A percentile compares a stretch with the other conserved stretches of the same genome.
phyloP scores from a whole-genome alignment of 768 basidiomycete species.

The Boletus vinaceobasis region DNA sequence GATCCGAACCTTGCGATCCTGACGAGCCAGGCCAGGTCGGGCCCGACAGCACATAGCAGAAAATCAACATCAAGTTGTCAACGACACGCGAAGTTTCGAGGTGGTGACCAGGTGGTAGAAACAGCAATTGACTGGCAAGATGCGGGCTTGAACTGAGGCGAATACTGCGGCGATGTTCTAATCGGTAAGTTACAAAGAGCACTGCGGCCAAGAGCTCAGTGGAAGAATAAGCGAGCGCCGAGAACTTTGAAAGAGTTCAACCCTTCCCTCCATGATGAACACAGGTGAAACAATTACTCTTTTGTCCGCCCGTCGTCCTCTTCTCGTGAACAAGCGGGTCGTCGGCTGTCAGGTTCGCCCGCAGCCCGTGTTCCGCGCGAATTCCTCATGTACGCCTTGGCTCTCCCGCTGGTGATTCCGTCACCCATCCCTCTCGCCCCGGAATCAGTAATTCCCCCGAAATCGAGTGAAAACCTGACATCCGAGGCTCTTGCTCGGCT shows the following conservation, averaged over 20 bases:
- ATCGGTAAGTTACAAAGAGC: background rate
- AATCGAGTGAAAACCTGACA: constrained; percentile 6
- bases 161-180: constrained; percentile 8
- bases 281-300: constrained; percentile 9
- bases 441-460: constrained; percentile 17
- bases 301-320: constrained; percentile 1
- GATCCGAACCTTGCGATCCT: constrained; percentile 4
- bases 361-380: constrained; percentile 15
- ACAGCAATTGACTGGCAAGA: background rate
- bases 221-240: background rate
- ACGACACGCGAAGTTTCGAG: background rate
- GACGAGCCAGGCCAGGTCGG: background rate
- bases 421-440: constrained; percentile 12
- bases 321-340: constrained; percentile 2
- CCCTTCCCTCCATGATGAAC: background rate
- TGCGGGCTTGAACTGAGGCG: background rate
- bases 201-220: background rate
- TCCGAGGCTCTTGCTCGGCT: constrained; percentile 19
- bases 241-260: background rate
- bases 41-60: constrained; percentile 3
- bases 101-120: background rate
- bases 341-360: constrained; percentile 12
- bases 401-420: constrained; percentile 16
- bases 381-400: constrained; percentile 20
- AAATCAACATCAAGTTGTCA: background rate